Evolutionary conservation across 176 grass and related monocot species (phyloP).

Genomic region (Metroxylon sagu): DNA sequence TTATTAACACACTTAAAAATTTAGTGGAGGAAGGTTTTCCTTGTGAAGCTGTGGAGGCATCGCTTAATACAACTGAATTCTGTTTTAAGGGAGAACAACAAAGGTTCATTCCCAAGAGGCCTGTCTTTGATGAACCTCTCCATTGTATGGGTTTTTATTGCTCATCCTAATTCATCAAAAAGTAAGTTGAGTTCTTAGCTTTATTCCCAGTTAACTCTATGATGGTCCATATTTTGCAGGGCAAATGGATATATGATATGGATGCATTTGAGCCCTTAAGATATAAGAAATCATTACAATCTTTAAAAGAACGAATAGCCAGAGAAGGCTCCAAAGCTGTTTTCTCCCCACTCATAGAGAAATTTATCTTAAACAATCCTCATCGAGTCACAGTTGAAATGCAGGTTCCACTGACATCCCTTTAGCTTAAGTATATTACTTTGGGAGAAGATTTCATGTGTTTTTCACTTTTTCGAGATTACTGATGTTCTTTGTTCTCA

Average conservation of each 20-base stretch:
- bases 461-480: too few species aligned
- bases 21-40: slow-evolving; percentile 74
- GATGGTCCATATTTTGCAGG: slow-evolving; percentile 35
- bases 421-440: slow-evolving; percentile 3
- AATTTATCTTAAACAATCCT: slow-evolving; percentile 76
- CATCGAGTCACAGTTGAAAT: slow-evolving; percentile 92
- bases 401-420: slow-evolving; percentile 36
- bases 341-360: slow-evolving; percentile 76
- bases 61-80: slow-evolving; percentile 97
- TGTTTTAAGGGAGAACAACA: slow-evolving; percentile 86
- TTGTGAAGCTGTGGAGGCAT: slow-evolving; percentile 88
- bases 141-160: slow-evolving; percentile 45
- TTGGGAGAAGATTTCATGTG: slow-evolving; percentile 1
- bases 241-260: slow-evolving; percentile 98
- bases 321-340: slow-evolving; percentile 81
- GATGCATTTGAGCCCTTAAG: slow-evolving; percentile 96
- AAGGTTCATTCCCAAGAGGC: slow-evolving; percentile 81
- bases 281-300: slow-evolving; percentile 77
- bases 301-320: slow-evolving; percentile 76
- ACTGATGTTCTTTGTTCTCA: slow-evolving; percentile 19
- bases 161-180: not conserved
- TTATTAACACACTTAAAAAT: slow-evolving; percentile 72
- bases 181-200: too few species aligned
- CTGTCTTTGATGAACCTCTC: slow-evolving; percentile 94
- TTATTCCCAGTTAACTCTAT: too few species aligned